phyloP scores from a whole-genome alignment of 108 stramenopile species.

The Pseudonitzschia pungens region DNA sequence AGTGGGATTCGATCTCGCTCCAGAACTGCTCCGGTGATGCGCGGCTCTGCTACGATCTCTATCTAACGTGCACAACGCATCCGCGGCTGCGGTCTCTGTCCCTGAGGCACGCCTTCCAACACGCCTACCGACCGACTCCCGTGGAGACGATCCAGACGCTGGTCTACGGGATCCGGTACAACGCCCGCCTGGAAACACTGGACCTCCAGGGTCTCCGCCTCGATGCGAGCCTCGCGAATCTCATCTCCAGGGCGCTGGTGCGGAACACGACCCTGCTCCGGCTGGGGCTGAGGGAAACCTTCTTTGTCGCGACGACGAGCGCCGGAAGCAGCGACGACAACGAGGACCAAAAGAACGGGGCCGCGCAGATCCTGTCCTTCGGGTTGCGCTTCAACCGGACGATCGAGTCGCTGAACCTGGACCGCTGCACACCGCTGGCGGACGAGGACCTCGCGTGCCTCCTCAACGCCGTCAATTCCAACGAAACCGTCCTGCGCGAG shows the following conservation, averaged over 20 bases:
- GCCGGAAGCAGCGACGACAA: not conserved
- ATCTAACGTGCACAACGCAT: conserved; percentile 3
- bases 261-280: conserved; percentile 22
- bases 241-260: conserved; percentile 20
- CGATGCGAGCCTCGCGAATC: not conserved
- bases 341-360: not conserved
- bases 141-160: conserved; percentile 11
- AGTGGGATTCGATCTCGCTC: conserved; percentile 16
- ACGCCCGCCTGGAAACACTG: conserved; percentile 1
- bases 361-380: conserved; percentile 19
- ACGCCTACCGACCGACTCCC: not conserved
- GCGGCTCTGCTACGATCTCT: conserved; percentile 7
- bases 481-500: conserved; percentile 9
- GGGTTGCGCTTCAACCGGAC: conserved; percentile 34
- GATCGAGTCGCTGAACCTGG: conserved; percentile 14
- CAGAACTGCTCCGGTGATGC: conserved; percentile 18
- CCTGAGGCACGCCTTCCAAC: not conserved
- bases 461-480: conserved; percentile 12
- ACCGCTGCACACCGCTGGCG: conserved; percentile 19
- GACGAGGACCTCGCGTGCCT: conserved; percentile 18
- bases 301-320: not conserved
- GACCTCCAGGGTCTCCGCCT: conserved; percentile 7
- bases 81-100: not conserved
- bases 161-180: conserved; percentile 27
- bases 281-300: conserved; percentile 8